phyloP scores from a whole-genome alignment of 169 alveolate genomes.

The Plasmodium gallinaceum region DNA sequence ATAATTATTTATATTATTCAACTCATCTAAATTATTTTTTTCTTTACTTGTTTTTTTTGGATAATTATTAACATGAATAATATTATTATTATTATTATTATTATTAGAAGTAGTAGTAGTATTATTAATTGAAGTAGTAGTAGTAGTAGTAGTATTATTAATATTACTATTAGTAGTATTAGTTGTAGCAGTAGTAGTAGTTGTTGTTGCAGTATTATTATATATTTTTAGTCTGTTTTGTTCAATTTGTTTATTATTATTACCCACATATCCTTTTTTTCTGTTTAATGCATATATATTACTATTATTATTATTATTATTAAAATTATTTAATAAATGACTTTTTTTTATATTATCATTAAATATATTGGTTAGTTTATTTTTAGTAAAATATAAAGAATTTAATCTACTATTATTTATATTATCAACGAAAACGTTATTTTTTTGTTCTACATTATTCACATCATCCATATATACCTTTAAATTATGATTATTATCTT shows the following conservation, averaged over 20 bases:
- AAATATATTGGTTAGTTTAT: constrained; percentile 23
- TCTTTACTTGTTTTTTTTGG: background rate
- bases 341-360: constrained; percentile 12
- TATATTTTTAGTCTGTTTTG: too few species aligned
- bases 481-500: constrained; percentile 1
- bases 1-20: constrained; percentile 38
- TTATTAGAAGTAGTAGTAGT: too few species aligned
- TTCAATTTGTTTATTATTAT: background rate
- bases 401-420: background rate
- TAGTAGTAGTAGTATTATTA: too few species aligned
- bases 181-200: too few species aligned
- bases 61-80: too few species aligned
- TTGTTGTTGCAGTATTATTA: too few species aligned
- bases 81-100: too few species aligned
- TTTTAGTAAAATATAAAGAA: constrained; percentile 35
- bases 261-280: background rate
- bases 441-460: background rate
- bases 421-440: background rate
- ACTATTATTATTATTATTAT: background rate
- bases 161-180: too few species aligned
- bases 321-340: background rate
- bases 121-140: too few species aligned
- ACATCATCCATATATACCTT: background rate
- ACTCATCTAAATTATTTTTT: constrained; percentile 3
- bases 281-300: constrained; percentile 1